A percentile compares a stretch with the other conserved stretches of the same genome.
phyloP scores from a whole-genome alignment of 768 basidiomycete genomes.

The Macrolepiota fuliginosa region DNA sequence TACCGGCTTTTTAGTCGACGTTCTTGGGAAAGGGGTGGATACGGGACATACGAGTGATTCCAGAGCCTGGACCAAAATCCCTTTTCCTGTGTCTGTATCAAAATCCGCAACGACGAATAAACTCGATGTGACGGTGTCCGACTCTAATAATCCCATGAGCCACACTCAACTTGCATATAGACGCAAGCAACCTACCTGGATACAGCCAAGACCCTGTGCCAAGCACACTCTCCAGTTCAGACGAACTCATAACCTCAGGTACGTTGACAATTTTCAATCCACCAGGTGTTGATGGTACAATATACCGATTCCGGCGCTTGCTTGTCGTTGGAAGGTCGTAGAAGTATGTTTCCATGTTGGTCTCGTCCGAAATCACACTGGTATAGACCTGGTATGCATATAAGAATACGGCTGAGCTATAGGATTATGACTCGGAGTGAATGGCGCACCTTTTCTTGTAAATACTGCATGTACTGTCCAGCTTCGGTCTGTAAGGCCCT shows the following conservation, averaged over 20 bases:
- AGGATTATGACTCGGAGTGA: background rate
- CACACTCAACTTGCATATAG: background rate
- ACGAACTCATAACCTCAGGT: slow-evolving; percentile 47
- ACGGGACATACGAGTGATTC: slow-evolving; percentile 52
- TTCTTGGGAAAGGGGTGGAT: background rate
- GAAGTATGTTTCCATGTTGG: slow-evolving; percentile 71
- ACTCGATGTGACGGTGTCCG: slow-evolving; percentile 39
- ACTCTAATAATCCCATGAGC: slow-evolving; percentile 15
- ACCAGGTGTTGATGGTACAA: slow-evolving; percentile 54
- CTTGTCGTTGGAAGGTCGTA: slow-evolving; percentile 82
- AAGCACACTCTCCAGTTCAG: slow-evolving; percentile 34
- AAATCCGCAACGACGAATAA: slow-evolving; percentile 77
- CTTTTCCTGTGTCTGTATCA: slow-evolving; percentile 56
- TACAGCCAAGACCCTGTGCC: slow-evolving; percentile 55
- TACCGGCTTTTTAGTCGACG: slow-evolving; percentile 20
- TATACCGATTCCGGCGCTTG: slow-evolving; percentile 70
- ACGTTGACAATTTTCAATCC: slow-evolving; percentile 54
- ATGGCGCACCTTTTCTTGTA: slow-evolving; percentile 68
- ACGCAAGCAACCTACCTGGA: slow-evolving; percentile 43
- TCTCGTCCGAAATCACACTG: slow-evolving; percentile 53
- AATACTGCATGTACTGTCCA: slow-evolving; percentile 54
- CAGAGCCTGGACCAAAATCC: slow-evolving; percentile 65
- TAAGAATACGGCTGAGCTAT: background rate
- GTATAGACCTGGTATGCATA: slow-evolving; percentile 49
- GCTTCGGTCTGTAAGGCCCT: slow-evolving; percentile 61